Base-by-base conservation (phyloP, 441 rosid genomes). In the Adansonia gregorii region DNA sequence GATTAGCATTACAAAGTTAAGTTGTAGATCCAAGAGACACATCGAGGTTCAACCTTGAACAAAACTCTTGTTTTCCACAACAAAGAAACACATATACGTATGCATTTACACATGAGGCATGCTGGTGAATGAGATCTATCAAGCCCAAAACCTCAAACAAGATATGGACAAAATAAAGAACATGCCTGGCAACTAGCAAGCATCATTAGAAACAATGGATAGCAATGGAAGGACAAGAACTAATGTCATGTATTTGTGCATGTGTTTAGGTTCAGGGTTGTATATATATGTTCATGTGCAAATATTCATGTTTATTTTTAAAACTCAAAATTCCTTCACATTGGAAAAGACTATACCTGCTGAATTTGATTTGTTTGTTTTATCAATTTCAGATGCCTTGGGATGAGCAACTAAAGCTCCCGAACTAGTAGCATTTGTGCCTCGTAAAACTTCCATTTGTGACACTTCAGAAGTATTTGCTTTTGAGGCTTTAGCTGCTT, bases 401-500 rank as follows among this genome's bases (percentile, higher is more conserved):
- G 87, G 24, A 54, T 65, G 86, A 82, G 78, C 78, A 82, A 78
- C 82, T 39, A 19, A 45, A 75, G 65, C 69, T 80, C 70, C 83
- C n/a, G 83, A 74, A 85, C 70, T 73, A 67, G 60, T 71, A 77
- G 59, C 64, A 75, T 41, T 20, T 55, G 79, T 58, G 31, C 27
- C 76, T 79, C 73, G 67, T 69, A 67, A 49, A 78, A 67, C 79
- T 79, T 73, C 86, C 61, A 76, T 79, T 83, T 80, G 85, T 46
- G 87, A 75, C 64, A 46, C 78, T 76, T 60, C 63, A 31, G 80
- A 78, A 52, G 80, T 81, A 72, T 63, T 72, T 69, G 71, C 84
- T 83, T 88, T 83, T 78, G 77, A 66, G 70, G 82, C 82, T 77
- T 85, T 88, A 58, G 87, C 86, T 78, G 82, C 88, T 80, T 91